A percentile compares a stretch with the other conserved stretches of the same genome.
These are phyloP conservation scores for Mycena kentingensis DNA, from an alignment of 768 basidiomycete species.

Conservation along the genomic window DNA sequence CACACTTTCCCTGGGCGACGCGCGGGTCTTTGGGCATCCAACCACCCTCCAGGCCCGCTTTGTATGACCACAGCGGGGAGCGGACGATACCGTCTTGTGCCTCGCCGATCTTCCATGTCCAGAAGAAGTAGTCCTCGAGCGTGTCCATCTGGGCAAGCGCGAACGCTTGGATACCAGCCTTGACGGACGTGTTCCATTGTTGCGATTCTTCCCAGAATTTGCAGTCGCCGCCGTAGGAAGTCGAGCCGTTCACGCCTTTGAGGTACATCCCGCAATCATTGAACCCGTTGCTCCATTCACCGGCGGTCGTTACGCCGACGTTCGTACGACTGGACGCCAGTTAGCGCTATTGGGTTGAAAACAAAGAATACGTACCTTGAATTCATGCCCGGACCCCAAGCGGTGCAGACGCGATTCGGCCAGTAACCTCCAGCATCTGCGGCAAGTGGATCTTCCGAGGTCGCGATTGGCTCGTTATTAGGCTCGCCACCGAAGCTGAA, in stretches of 20 bases:
- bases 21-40: slow-evolving; percentile 40
- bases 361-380: neutral
- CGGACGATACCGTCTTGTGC: slow-evolving; percentile 29
- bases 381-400: slow-evolving; percentile 54
- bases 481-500: slow-evolving; percentile 35
- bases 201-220: slow-evolving; percentile 44
- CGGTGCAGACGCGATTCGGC: slow-evolving; percentile 41
- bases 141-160: slow-evolving; percentile 63
- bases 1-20: slow-evolving; percentile 52
- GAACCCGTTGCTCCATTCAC: slow-evolving; percentile 65
- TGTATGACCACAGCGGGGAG: slow-evolving; percentile 65
- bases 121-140: slow-evolving; percentile 68
- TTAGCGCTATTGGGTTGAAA: neutral
- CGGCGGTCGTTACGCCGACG: slow-evolving; percentile 65
- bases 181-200: slow-evolving; percentile 45
- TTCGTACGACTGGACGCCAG: slow-evolving; percentile 30
- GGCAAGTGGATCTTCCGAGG: slow-evolving; percentile 1
- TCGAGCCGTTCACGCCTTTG: slow-evolving; percentile 33
- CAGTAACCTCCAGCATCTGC: slow-evolving; percentile 35
- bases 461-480: slow-evolving; percentile 31
- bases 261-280: slow-evolving; percentile 59
- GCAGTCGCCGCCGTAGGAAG: slow-evolving; percentile 40
- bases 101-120: slow-evolving; percentile 66
- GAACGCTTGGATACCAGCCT: slow-evolving; percentile 50
- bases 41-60: slow-evolving; percentile 57